These are phyloP conservation scores for Francoa sonchifolia DNA, from an alignment of 441 rosid species.

Conservation along the genomic window DNA sequence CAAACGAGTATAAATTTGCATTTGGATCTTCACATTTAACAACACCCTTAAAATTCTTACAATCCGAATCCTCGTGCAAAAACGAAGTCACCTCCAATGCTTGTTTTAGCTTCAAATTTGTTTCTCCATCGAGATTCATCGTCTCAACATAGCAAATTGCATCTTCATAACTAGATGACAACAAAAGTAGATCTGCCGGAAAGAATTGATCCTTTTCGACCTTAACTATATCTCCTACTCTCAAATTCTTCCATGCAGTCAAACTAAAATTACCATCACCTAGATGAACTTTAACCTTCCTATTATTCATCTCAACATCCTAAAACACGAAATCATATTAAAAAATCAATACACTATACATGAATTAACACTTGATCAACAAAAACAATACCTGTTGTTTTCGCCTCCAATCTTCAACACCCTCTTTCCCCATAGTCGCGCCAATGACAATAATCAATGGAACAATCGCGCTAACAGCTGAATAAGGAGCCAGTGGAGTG, in stretches of 20 bases:
- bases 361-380: neutral
- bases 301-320: conserved; percentile 70
- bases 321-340: conserved; percentile 7
- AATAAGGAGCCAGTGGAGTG: conserved; percentile 72
- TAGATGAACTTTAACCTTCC: conserved; percentile 48
- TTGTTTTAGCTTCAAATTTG: conserved; percentile 83
- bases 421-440: conserved; percentile 84
- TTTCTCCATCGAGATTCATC: conserved; percentile 91
- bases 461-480: conserved; percentile 57
- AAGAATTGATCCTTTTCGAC: conserved; percentile 82
- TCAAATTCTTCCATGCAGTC: conserved; percentile 64
- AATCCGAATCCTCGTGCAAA: conserved; percentile 44
- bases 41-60: conserved; percentile 48
- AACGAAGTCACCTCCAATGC: conserved; percentile 50
- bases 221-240: conserved; percentile 76
- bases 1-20: conserved; percentile 72
- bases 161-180: conserved; percentile 79
- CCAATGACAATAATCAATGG: conserved; percentile 72
- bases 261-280: conserved; percentile 47
- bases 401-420: conserved; percentile 76
- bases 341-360: no score
- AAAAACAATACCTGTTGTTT: conserved; percentile 49
- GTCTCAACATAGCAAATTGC: conserved; percentile 96
- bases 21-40: conserved; percentile 92
- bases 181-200: conserved; percentile 84